Percentiles rank a stretch among this genome's conserved stretches.
Conservation (phyloP, 495 filamentous ascomycete species). For the Tuber melanosporum region DNA sequence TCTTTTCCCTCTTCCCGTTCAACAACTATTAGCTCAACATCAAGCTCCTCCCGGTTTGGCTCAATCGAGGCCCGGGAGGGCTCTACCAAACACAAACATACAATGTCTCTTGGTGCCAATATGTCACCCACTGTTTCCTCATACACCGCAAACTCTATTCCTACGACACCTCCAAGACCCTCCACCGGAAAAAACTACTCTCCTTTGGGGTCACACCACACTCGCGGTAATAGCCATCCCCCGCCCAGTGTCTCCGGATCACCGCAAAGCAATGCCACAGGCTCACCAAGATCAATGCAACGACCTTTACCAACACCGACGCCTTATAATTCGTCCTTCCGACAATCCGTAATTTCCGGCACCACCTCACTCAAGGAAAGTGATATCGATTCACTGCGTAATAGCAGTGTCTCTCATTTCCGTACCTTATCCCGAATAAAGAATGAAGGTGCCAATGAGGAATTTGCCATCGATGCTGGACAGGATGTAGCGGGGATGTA, state of each 20-base stretch:
- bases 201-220: conserved; percentile 18
- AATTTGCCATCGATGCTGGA: conserved; percentile 68
- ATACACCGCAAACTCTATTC: conserved; percentile 33
- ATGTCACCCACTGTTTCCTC: conserved; percentile 25
- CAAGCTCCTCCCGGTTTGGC: conserved; percentile 37
- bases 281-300: conserved; percentile 23
- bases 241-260: conserved; percentile 21
- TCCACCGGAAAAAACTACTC: conserved; percentile 18
- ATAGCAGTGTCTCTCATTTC: conserved; percentile 57
- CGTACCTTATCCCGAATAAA: conserved; percentile 83
- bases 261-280: conserved; percentile 16
- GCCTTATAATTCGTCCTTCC: conserved; percentile 39
- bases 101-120: conserved; percentile 27
- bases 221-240: conserved; percentile 30
- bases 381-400: conserved; percentile 39
- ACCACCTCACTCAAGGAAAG: conserved; percentile 40
- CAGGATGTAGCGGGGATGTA: conserved; percentile 82
- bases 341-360: conserved; percentile 36
- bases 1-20: conserved; percentile 42
- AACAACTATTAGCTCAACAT: conserved; percentile 38
- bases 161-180: conserved; percentile 30
- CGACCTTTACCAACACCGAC: conserved; percentile 31
- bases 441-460: conserved; percentile 63
- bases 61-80: conserved; percentile 22
- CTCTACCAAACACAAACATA: conserved; percentile 32